Evolutionary conservation across 1,139 yeast species (phyloP), one percentile per base, ranked within the genome.

Genomic region (Zygosaccharomyces pseudobailii): DNA sequence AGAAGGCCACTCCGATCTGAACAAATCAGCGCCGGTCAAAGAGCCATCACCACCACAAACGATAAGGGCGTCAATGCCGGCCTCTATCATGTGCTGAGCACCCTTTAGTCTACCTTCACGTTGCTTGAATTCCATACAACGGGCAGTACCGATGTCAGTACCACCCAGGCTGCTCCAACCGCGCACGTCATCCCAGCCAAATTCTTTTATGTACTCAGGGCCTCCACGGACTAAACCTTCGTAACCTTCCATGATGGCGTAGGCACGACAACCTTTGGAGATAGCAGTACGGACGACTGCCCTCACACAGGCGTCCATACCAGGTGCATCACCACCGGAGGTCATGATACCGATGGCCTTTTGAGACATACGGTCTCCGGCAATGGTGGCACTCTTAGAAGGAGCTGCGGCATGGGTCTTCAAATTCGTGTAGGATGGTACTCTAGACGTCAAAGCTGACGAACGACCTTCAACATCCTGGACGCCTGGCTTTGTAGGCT

Each of bases 31-130:
- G 59, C 98, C 98, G 1, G 98, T 92, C 56, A 92, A 75, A 0
- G 97, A 89, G 47, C 98, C 98, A 65, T 92, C 98, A 71, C 98
- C 98, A 62, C 98, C 98, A 71, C 97, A 88, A n/a, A 92, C 97
- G 58, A 92, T 83, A 56, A 92, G 75, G 0, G 96, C 97, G 65
- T 92, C 97, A 54, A 92, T 90, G 51, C 97, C 97, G 48, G 87
- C 84, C 45, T 75, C 76, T 61, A 90, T 81, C 80, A 90, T 77
- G 68, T 90, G 87, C 66, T 80, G 81, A 49, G 95, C 94, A 39
- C 89, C 96, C 47, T 71, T 66, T 53, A 88, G 74, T 61, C 98
- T 79, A 43, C 98, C 97, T 46, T 74, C 73, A 51, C 96, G 79
- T 65, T 89, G 94, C 61, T 83, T 78, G 71, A 92, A 92, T 55